Percentiles rank a stretch among this genome's conserved stretches.
Conservation (phyloP, 331 rosid genomes). For the Rhamnella rubrinervis region DNA sequence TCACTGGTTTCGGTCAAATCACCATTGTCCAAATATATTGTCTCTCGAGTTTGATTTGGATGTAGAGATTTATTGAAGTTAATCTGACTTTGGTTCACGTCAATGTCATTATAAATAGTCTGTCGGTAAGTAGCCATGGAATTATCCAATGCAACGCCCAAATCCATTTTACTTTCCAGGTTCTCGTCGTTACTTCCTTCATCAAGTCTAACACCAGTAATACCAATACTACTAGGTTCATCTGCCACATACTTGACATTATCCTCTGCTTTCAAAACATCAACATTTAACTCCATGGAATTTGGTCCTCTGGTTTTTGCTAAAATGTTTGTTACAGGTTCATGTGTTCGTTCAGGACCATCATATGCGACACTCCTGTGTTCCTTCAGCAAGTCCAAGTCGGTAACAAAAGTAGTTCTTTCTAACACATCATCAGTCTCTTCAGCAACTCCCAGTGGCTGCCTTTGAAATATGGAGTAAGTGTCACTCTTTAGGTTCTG, state of each 20-base stretch:
- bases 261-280: background rate
- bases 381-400: background rate
- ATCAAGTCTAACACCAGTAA: constrained; percentile 5
- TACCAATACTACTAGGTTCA: constrained; percentile 21
- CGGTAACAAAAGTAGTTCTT: background rate
- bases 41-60: no score
- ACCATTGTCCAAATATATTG: background rate
- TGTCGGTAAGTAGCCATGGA: no score
- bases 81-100: no score
- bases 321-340: constrained; percentile 11
- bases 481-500: constrained; percentile 19
- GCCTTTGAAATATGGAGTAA: constrained; percentile 4
- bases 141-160: no score
- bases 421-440: no score
- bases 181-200: constrained; percentile 22
- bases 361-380: background rate
- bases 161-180: no score
- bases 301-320: constrained; percentile 22
- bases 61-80: no score
- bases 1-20: constrained; percentile 14
- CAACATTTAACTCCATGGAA: background rate
- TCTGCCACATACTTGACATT: constrained; percentile 14
- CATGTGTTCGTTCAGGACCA: background rate
- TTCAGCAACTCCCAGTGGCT: background rate
- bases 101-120: no score